Evolutionary conservation across 164 flowering plant genomes (phyloP).

Genomic region (Saururus chinensis): DNA sequence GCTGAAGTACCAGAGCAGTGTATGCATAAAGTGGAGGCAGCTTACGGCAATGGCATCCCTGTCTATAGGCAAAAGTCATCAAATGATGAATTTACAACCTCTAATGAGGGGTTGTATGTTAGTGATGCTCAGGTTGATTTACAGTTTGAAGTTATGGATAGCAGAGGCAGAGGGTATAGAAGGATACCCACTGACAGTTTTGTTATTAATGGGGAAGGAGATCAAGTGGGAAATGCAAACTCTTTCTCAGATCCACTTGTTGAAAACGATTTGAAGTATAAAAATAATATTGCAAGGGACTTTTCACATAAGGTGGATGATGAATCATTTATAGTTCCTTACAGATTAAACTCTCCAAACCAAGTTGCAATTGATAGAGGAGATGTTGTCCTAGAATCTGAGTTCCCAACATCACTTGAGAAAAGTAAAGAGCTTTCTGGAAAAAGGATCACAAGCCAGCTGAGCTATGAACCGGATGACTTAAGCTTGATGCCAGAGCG

Average conservation of each 20-base stretch:
- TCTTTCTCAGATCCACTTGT: slow-evolving; percentile 38
- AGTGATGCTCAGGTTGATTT: slow-evolving; percentile 23
- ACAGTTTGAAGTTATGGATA: slow-evolving; percentile 32
- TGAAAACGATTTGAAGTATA: slow-evolving; percentile 28
- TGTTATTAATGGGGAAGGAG: slow-evolving; percentile 33
- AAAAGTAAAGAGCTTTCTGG: slow-evolving; percentile 17
- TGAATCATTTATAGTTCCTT: slow-evolving; percentile 71
- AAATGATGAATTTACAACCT: slow-evolving; percentile 31
- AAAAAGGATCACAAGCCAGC: slow-evolving; percentile 13
- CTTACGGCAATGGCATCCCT: slow-evolving; percentile 24
- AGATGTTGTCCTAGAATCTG: slow-evolving; percentile 52
- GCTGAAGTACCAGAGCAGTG: slow-evolving; percentile 21
- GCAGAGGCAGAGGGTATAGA: slow-evolving; percentile 33
- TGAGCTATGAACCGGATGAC: slow-evolving; percentile 69
- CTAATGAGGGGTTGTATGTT: slow-evolving; percentile 19
- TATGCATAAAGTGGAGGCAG: slow-evolving; percentile 19
- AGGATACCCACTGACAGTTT: slow-evolving; percentile 45
- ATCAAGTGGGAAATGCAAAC: slow-evolving; percentile 15
- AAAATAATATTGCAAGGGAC: slow-evolving; percentile 20
- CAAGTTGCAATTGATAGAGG: slow-evolving; percentile 31
- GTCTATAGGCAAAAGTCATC: slow-evolving; percentile 18
- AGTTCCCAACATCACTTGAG: slow-evolving; percentile 37
- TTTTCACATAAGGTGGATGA: slow-evolving; percentile 37
- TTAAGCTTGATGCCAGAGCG: slow-evolving; percentile 75
- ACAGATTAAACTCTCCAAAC: slow-evolving; percentile 36